Evolutionary conservation across 192 early-diverging fungal species (phyloP).

Genomic region (Mortierella antarctica): DNA sequence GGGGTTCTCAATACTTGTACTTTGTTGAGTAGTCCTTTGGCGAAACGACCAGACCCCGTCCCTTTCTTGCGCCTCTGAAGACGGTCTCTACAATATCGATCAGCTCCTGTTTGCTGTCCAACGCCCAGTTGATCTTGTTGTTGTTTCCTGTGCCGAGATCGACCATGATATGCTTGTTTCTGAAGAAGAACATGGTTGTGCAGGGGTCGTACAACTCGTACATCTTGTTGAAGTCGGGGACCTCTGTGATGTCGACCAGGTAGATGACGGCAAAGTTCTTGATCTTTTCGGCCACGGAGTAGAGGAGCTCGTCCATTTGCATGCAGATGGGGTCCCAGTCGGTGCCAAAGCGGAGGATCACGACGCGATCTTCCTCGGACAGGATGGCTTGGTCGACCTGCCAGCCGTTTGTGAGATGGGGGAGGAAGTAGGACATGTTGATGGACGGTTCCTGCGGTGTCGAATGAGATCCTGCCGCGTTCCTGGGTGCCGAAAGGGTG

Average conservation of each 20-base stretch:
- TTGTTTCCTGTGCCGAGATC: slow-evolving; percentile 99
- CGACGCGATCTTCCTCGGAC: slow-evolving; percentile 97
- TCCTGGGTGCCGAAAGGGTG: too few relatives aligned
- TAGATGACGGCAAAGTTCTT: slow-evolving; percentile 99
- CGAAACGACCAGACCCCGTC: slow-evolving; percentile 96
- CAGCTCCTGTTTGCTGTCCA: slow-evolving; percentile 95
- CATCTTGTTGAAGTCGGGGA: slow-evolving; percentile 95
- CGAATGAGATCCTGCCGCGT: too few relatives aligned
- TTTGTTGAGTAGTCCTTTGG: slow-evolving; percentile 98
- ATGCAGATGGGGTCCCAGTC: slow-evolving; percentile 98
- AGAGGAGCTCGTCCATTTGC: slow-evolving; percentile 97
- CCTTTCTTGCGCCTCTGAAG: slow-evolving; percentile 94
- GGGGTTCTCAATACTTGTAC: slow-evolving; percentile 86
- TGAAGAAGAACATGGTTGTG: slow-evolving; percentile 97
- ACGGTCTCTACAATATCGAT: slow-evolving; percentile 94
- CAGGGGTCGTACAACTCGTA: slow-evolving; percentile 99
- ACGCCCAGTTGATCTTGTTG: slow-evolving; percentile 98
- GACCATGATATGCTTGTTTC: slow-evolving; percentile 99
- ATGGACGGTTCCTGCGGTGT: too few relatives aligned
- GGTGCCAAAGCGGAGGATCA: slow-evolving; percentile 96
- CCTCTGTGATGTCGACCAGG: slow-evolving; percentile 94
- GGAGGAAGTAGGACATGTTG: slow-evolving; percentile 66
- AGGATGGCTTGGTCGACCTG: slow-evolving; percentile 99
- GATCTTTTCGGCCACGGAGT: slow-evolving; percentile 91
- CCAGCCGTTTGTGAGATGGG: slow-evolving; percentile 83